These are phyloP conservation scores for Scutellospora calospora DNA, from an alignment of 371 early-diverging fungal species.

Conservation along the genomic window DNA sequence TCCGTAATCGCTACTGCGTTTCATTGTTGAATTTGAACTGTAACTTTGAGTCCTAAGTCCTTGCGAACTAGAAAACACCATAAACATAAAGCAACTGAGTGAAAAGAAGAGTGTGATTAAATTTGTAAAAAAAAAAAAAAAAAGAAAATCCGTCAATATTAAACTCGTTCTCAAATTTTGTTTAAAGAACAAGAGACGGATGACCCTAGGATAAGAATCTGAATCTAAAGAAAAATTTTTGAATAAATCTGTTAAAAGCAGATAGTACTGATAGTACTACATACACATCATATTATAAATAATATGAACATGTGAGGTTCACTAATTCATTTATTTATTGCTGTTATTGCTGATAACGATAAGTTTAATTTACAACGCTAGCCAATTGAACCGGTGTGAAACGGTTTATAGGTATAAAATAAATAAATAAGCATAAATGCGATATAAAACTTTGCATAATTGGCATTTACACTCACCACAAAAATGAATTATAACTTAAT, in stretches of 20 bases:
- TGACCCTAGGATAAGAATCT: background rate
- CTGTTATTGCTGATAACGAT: no score
- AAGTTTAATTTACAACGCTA: no score
- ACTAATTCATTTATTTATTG: no score
- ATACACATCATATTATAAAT: no score
- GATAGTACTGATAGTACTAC: no score
- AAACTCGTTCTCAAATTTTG: background rate
- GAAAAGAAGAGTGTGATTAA: background rate
- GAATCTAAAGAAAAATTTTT: conserved; percentile 5
- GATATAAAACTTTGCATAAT: no score
- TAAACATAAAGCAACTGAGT: background rate
- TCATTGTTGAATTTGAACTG: conserved; percentile 22
- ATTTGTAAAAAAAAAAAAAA: background rate
- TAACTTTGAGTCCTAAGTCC: conserved; percentile 25
- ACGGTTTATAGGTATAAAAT: no score
- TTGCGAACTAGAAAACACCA: conserved; percentile 17
- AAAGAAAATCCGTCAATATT: conserved; percentile 17
- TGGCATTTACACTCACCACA: no score
- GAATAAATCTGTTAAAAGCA: background rate
- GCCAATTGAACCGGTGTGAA: no score
- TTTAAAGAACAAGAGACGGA: conserved; percentile 1
- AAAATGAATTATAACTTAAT: no score
- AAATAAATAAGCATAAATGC: no score
- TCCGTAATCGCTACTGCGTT: conserved; percentile 45
- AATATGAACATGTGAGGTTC: no score